phyloP scores from a whole-genome alignment of 1,284 basidiomycete genomes.

The Takashimella koratensis region DNA sequence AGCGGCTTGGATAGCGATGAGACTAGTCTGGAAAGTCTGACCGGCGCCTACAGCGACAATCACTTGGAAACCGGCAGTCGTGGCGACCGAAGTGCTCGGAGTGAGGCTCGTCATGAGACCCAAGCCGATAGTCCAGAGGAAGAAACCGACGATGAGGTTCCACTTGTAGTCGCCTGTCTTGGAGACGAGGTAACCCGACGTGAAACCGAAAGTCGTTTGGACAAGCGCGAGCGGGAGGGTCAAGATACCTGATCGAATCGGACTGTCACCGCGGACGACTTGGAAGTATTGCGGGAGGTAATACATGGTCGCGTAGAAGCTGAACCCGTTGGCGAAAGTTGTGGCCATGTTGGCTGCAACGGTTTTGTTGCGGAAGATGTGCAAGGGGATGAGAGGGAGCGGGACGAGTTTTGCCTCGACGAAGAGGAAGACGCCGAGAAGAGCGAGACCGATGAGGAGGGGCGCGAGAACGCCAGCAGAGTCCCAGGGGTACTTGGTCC shows the following conservation, averaged over 20 bases:
- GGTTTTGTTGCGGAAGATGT: slow-evolving; percentile 66
- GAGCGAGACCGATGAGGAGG: slow-evolving; percentile 56
- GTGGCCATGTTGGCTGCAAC: slow-evolving; percentile 64
- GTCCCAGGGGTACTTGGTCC: slow-evolving; percentile 62
- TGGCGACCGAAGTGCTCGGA: slow-evolving; percentile 53
- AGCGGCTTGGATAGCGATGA: slow-evolving; percentile 55
- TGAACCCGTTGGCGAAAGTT: slow-evolving; percentile 61
- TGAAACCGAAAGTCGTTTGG: slow-evolving; percentile 55
- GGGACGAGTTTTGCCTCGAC: slow-evolving; percentile 68
- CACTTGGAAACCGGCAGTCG: slow-evolving; percentile 63
- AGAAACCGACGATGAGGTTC: slow-evolving; percentile 63
- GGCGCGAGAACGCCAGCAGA: slow-evolving; percentile 61
- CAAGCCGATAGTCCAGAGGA: slow-evolving; percentile 62
- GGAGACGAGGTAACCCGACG: slow-evolving; percentile 59
- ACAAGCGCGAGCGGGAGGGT: slow-evolving; percentile 62
- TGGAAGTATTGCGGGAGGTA: slow-evolving; percentile 67
- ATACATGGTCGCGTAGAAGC: slow-evolving; percentile 21
- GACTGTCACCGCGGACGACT: slow-evolving; percentile 60
- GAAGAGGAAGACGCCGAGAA: slow-evolving; percentile 59
- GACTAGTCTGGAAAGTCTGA: slow-evolving; percentile 32
- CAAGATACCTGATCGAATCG: slow-evolving; percentile 59
- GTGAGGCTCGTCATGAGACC: slow-evolving; percentile 63
- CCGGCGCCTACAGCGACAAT: slow-evolving; percentile 66
- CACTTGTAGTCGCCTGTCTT: slow-evolving; percentile 61
- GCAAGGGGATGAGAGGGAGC: slow-evolving; percentile 64